These are phyloP conservation scores for Nyssa sinensis DNA, from an alignment of 148 eudicot species.

Conservation along the genomic window DNA sequence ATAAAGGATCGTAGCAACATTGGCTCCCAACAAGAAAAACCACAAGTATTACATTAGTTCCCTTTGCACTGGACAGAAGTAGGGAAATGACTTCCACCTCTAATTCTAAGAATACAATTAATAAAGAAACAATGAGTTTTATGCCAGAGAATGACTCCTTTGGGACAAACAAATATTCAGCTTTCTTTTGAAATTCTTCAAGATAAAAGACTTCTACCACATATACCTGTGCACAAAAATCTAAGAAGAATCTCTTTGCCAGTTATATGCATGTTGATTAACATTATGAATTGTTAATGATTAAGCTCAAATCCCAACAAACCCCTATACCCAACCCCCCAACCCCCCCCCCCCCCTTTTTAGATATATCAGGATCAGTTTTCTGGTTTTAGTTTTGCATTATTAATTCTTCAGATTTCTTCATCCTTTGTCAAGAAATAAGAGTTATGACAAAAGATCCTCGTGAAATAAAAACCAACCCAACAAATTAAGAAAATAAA, in stretches of 20 bases:
- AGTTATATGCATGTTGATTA: not conserved
- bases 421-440: not conserved
- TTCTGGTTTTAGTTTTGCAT: not conserved
- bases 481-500: not conserved
- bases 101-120: no score
- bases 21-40: not conserved
- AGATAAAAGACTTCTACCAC: not conserved
- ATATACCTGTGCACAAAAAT: not conserved
- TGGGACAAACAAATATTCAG: not conserved
- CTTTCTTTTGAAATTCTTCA: not conserved
- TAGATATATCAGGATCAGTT: not conserved
- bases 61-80: not conserved
- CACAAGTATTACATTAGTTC: not conserved
- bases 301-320: not conserved
- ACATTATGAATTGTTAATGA: not conserved
- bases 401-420: not conserved
- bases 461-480: not conserved
- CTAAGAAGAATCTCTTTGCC: constrained; percentile 4
- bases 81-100: not conserved
- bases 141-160: not conserved
- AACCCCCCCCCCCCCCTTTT: no score
- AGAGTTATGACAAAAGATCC: no score
- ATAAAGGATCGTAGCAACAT: not conserved
- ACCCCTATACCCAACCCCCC: not conserved
- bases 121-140: not conserved